Base-by-base conservation (phyloP, 1,139 yeast genomes). In the Pichia sp. region DNA sequence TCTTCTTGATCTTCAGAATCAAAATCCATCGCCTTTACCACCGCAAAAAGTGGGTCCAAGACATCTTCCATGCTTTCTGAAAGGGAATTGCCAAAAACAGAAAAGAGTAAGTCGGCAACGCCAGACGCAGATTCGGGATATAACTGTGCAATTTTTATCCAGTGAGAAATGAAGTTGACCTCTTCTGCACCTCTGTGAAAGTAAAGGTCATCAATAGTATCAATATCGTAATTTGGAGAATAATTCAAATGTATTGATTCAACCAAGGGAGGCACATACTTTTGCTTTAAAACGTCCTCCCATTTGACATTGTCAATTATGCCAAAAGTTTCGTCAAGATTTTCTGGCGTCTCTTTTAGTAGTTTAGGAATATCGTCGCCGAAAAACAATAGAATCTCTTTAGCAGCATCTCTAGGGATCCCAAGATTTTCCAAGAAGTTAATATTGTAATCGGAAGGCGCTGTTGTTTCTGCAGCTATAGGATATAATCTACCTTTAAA, bases 391-490 rank as follows among this genome's bases (percentile, higher is more conserved):
- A 79, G 69, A 30, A 74, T 67, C 34, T 74, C 75, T 4, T 70
- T 62, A 0, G 83, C 82, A 0, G 66, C 62, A 15, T 70, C 74
- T 1, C 73, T 19, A 1, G 60, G 47, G 51, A 81, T 61, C 1
- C 87, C 87, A n/a, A 75, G 62, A 1, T 69, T 66, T 8, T 67
- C 66, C 50, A 85, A 68, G 58, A 78, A 81, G 5, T 76, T 73
- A 8, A 79, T 67, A 60, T 81, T 79, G 8, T 73, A 73, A n/a
- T 73, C 71, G 0, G 87, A 78, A 10, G 85, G 84, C 5, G 75
- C 67, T 3, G 82, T 80, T 45, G 75, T 74, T 45, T 72, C 70
- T 71, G 81, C 75, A 16, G 73, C 68, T 36, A 84, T 70, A 7
- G 81, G 79, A 51, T 76, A 74, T 47, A 77, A 56, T 50, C 70